Base-by-base conservation (phyloP, 179 eudicot genomes). In the Beta corolliflora region DNA sequence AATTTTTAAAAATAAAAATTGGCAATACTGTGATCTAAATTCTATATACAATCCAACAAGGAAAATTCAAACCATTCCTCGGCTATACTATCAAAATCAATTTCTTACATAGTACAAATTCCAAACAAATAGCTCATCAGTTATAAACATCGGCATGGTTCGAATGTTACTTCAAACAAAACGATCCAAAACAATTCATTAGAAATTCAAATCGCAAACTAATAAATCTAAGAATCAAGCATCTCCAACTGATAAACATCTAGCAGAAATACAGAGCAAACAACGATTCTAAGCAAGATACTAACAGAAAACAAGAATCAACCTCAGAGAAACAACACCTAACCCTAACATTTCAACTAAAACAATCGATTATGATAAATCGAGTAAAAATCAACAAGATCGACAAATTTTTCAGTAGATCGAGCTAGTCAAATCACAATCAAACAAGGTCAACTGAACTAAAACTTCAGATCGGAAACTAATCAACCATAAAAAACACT, bases 391-490 rank as follows among this genome's bases (percentile, higher is more conserved):
- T 63, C 2, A 13, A 23, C 63, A 77, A 77, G 76, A 83, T 58
- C 75, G 56, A 4, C 15, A 67, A 69, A 74, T 25, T 56, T 36
- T 6, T 55, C 18, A 83, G 70, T 74, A 83, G 86, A 83, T 83
- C 86, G 83, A 36, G 75, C 76, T 73, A 75, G 83, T 79, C 83
- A 75, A 80, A 53, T 52, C 77, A 19, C 56, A 80, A 68, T 75
- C 80, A 75, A 21, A 48, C 3, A 9, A 83, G 73, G 86, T 83
- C 80, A 75, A 76, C 85, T 31, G 73, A 60, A 75, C 64, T n/a
- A 71, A 19, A 75, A 75, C 63, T 75, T 75, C 54, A 83, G 86
- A 83, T 83, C 86, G 77, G 85, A 53, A 64, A 13, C 4, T 41
- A 63, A 7, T 60, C 68, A 52, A 45, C 31, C 53, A 60, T 55